Conservation (phyloP, 306 rosid species). For the Abrus precatorius region DNA sequence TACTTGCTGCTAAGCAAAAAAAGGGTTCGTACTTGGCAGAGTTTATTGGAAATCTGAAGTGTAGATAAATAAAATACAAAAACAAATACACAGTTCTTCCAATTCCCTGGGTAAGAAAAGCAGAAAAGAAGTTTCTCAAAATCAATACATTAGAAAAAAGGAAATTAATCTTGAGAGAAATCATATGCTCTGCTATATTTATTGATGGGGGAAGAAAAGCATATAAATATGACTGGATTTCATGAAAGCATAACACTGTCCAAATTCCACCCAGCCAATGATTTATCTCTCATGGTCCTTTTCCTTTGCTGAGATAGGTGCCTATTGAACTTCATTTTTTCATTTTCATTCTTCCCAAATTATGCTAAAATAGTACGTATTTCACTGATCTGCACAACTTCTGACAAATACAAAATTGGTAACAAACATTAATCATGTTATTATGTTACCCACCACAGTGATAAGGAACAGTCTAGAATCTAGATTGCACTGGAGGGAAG, state of each 20-base stretch:
- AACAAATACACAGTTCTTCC: not conserved
- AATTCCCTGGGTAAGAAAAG: not conserved
- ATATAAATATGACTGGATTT: not conserved
- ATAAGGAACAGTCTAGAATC: too few species aligned
- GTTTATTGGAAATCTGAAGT: conserved; percentile 20
- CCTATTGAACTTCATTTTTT: conserved; percentile 1
- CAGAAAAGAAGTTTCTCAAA: not conserved
- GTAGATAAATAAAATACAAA: not conserved
- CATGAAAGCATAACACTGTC: conserved; percentile 14
- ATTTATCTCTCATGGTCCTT: not conserved
- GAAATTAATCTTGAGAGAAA: conserved; percentile 7
- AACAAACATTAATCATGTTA: not conserved
- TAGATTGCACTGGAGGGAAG: not conserved
- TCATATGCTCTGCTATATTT: conserved; percentile 14
- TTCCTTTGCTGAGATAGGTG: not conserved
- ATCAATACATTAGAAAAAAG: not conserved
- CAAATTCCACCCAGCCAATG: conserved; percentile 3
- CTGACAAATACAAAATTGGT: not conserved
- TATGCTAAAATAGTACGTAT: not conserved
- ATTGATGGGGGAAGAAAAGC: not conserved
- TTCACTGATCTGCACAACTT: not conserved
- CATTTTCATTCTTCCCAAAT: not conserved
- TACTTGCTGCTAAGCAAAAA: not conserved
- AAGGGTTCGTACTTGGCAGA: not conserved
- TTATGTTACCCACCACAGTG: not conserved